These are phyloP conservation scores for Ilex aquifolium DNA, from an alignment of 257 asterid species.

Conservation along the genomic window DNA sequence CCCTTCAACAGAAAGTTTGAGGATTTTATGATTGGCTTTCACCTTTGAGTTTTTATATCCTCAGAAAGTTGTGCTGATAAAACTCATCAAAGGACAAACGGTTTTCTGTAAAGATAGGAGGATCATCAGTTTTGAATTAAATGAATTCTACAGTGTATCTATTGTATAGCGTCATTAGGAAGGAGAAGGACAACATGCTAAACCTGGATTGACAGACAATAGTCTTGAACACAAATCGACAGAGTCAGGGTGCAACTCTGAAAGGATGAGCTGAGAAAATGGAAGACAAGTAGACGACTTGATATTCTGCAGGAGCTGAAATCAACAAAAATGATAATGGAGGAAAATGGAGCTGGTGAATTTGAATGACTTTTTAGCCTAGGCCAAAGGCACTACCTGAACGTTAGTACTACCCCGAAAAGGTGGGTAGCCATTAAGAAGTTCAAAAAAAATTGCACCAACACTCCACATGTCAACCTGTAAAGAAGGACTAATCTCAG, in stretches of 20 bases:
- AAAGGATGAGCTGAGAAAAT: constrained; percentile 23
- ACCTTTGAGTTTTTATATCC: not conserved
- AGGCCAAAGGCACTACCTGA: constrained; percentile 26
- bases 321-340: constrained; percentile 1
- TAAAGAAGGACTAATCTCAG: constrained; percentile 3
- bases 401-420: constrained; percentile 43
- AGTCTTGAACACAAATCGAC: constrained; percentile 42
- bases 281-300: constrained; percentile 33
- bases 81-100: constrained; percentile 48
- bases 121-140: constrained; percentile 2
- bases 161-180: not conserved
- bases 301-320: constrained; percentile 47
- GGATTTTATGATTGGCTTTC: not conserved
- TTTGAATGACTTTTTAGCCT: constrained; percentile 1
- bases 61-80: constrained; percentile 29
- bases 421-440: constrained; percentile 53
- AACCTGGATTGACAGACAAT: constrained; percentile 43
- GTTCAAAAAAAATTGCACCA: constrained; percentile 53
- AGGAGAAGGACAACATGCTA: not conserved
- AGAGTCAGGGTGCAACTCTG: constrained; percentile 35
- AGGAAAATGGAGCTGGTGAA: constrained; percentile 1
- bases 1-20: not conserved
- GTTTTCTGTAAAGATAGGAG: constrained; percentile 29
- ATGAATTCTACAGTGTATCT: not conserved
- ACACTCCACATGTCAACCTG: constrained; percentile 61